These are phyloP conservation scores for Kuraishia ogatae DNA, from an alignment of 805 yeast genomes.

Conservation along the genomic window DNA sequence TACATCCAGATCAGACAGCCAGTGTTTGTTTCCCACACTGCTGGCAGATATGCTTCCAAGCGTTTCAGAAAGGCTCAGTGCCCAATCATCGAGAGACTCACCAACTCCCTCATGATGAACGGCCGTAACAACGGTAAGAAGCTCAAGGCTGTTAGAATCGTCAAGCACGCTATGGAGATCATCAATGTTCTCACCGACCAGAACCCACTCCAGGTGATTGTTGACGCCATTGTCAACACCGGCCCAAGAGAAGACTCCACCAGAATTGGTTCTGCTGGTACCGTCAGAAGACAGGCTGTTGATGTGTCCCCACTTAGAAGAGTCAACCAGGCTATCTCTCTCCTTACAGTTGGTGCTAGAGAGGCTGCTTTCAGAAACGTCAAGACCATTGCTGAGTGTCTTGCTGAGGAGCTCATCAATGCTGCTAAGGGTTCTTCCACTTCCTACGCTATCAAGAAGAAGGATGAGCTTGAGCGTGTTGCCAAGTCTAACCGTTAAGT, in stretches of 20 bases:
- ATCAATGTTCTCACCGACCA: slow-evolving; percentile 94
- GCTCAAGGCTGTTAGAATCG: slow-evolving; percentile 99
- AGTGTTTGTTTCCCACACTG: slow-evolving; percentile 97
- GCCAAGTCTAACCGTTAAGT: slow-evolving; percentile 99
- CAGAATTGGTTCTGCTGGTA: slow-evolving; percentile 99
- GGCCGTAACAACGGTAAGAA: slow-evolving; percentile 99
- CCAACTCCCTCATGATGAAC: slow-evolving; percentile 99
- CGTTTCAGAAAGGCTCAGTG: slow-evolving; percentile 99
- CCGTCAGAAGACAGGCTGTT: slow-evolving; percentile 99
- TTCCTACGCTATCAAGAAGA: slow-evolving; percentile 99
- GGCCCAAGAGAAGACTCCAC: slow-evolving; percentile 99
- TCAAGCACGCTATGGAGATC: slow-evolving; percentile 98
- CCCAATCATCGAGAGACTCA: slow-evolving; percentile 98
- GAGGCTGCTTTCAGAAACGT: slow-evolving; percentile 99
- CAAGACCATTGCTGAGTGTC: slow-evolving; percentile 99
- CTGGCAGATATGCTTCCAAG: slow-evolving; percentile 99
- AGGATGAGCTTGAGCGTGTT: slow-evolving; percentile 99
- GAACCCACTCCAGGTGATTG: slow-evolving; percentile 98
- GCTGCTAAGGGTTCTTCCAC: slow-evolving; percentile 99
- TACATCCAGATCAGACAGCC: slow-evolving; percentile 98
- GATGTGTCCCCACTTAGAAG: slow-evolving; percentile 99
- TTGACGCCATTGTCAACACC: slow-evolving; percentile 98
- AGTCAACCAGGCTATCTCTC: slow-evolving; percentile 98
- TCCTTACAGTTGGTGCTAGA: slow-evolving; percentile 98
- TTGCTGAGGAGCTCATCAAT: slow-evolving; percentile 99